Base-by-base conservation (phyloP, 2,329 filamentous ascomycete species). In the Talaromyces sp. region DNA sequence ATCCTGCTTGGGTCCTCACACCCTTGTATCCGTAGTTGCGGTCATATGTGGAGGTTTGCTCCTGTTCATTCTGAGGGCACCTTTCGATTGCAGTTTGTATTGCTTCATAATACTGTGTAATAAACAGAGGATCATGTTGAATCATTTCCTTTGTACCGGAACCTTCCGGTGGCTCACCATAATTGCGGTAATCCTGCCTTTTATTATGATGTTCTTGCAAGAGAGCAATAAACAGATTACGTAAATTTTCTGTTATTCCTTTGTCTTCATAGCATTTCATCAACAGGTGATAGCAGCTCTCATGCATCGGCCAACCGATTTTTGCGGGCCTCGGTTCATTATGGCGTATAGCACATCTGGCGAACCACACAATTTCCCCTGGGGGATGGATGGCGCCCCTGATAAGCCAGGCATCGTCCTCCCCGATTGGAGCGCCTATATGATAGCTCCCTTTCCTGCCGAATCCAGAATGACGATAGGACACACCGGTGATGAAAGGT, bases 271-370 rank as follows among this genome's bases (percentile, higher is more conserved):
- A 56, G 6, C n/a, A 37, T 19, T 14, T 39, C n/a, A 9, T 56
- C 31, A 37, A 22, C 33, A 56, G n/a, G 11, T 37, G 5, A 37
- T 37, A 56, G 49, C 63, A 65, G 10, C 39, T 27, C 41, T 65
- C 63, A 35, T 65, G 63, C 13, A 65, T 62, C 3, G 60, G 50
- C 58, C 58, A 65, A 27, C 59, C 63, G 14, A 33, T 4, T 14
- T 58, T 61, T 4, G 10, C 22, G 3, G 9, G 11, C n/a, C 10
- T 9, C 8, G 10, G 1, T 7, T 49, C 9, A 27, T 43, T 8
- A 11, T 14, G 2, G 9, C 14, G 13, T 2, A 27, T 16, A 11
- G 11, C 47, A 39, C 49, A 31, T 57, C 52, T 57, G 24, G 19
- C 7, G 35, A 65, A 62, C 63, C 63, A 60, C 8, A 33, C 16